Evolutionary conservation across 805 yeast species (phyloP).

Genomic region (Myxozyma neotropica): DNA sequence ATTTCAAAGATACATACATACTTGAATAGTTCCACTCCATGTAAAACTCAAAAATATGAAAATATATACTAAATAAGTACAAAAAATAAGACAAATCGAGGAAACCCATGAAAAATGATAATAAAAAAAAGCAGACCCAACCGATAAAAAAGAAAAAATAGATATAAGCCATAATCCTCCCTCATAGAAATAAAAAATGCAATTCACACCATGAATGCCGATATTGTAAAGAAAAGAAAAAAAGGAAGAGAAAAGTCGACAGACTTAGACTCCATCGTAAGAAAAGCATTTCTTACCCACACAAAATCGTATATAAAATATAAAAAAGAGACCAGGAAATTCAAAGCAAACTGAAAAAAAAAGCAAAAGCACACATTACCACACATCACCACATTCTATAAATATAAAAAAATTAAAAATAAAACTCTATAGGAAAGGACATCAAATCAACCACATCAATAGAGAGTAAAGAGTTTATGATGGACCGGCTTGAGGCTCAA

Average conservation of each 20-base stretch:
- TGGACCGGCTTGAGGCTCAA: conserved; percentile 30
- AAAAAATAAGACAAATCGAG: background rate
- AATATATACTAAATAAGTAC: conserved; percentile 2
- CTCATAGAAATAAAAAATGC: background rate
- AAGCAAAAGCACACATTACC: no score
- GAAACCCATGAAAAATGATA: background rate
- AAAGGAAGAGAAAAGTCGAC: background rate
- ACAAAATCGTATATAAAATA: no score
- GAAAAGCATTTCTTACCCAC: no score
- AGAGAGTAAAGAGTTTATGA: conserved; percentile 14
- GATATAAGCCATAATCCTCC: background rate
- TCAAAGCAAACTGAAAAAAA: no score
- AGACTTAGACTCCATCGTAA: background rate
- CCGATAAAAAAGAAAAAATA: background rate
- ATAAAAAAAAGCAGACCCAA: background rate
- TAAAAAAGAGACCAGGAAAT: no score
- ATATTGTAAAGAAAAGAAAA: background rate
- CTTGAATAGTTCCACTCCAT: no score
- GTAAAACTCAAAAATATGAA: background rate
- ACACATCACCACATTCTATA: background rate
- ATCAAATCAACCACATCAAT: background rate
- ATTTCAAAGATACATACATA: no score
- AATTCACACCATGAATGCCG: background rate
- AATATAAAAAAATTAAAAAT: background rate
- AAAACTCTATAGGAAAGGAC: background rate